Evolutionary conservation across 202 grass and related monocot species (phyloP), one percentile per base, ranked within the genome.

Genomic region (Schoenoplectus triqueter): DNA sequence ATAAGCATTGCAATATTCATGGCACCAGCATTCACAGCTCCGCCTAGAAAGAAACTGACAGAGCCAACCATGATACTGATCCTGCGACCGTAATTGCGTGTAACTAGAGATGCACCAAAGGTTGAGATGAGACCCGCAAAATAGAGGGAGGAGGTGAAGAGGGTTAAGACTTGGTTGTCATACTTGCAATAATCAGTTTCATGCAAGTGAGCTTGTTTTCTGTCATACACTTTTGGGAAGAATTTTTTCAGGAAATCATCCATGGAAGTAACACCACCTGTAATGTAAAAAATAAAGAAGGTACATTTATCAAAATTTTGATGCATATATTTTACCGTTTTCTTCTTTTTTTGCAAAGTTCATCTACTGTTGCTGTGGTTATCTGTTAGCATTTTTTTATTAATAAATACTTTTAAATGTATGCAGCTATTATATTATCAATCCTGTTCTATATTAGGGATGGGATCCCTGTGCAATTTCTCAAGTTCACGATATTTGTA

Each of bases 151-250:
- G 97, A 97, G 0, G 93, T 99, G 93, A 99, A 99, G 83, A 99
- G 92, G 3, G 97, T 99, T 1, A 99, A 82, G 40, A 99, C 2
- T 87, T 96, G 92, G 90, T 94, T 89, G 93, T 99, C 97, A 81
- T 97, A 99, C 84, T 99, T 97, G 93, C 97, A 99, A 85, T 99
- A 99, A 86, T 97, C 92, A 6, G 92, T 99, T 76, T 96, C 93
- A 46, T 54, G 74, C 10, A 91, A 87, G 73, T 91, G 92, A 54
- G 57, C 92, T 61, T 91, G 86, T 75, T 99, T 94, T n/a, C 93
- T 88, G 0, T 11, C 2, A 80, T 92, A 92, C 84, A 96, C 90
- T 64, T 83, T 77, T 1, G 97, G 90, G 85, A 99, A 96, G 84
- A 99, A 99, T 48, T 96, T 87, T 17, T 81, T 71, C 75, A 99